These are phyloP conservation scores for Selaginella tamariscina DNA, from an alignment of 75 land plant genomes.

Conservation along the genomic window DNA sequence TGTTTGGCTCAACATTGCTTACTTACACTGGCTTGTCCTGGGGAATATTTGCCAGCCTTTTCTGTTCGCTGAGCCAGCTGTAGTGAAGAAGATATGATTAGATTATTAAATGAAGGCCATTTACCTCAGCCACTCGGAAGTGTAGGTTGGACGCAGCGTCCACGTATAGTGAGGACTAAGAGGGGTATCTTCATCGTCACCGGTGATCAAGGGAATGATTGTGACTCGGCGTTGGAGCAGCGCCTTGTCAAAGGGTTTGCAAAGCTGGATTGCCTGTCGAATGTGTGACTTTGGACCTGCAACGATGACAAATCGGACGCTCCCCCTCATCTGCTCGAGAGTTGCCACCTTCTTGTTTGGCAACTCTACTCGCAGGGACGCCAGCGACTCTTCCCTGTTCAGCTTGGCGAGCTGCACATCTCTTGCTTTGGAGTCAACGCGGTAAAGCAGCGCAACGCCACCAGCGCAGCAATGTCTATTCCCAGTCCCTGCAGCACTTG, in stretches of 20 bases:
- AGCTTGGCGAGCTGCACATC: constrained; percentile 73
- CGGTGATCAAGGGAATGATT: constrained; percentile 68
- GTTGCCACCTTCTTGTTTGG: constrained; percentile 46
- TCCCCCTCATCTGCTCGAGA: constrained; percentile 55
- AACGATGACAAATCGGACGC: constrained; percentile 76
- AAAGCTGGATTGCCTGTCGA: constrained; percentile 41
- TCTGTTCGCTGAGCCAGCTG: constrained; percentile 96
- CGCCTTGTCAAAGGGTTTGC: constrained; percentile 47
- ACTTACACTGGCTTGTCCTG: constrained; percentile 82
- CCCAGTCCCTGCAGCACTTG: constrained; percentile 53
- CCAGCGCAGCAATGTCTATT: constrained; percentile 70
- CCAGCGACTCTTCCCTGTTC: constrained; percentile 79
- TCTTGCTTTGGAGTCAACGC: constrained; percentile 51
- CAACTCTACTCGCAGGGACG: constrained; percentile 59
- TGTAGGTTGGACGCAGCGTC: constrained; percentile 56
- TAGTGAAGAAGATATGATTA: neutral
- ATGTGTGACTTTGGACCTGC: constrained; percentile 66
- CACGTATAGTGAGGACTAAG: constrained; percentile 31
- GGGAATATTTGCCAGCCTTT: constrained; percentile 67
- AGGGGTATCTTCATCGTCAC: constrained; percentile 32
- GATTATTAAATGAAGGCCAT: neutral
- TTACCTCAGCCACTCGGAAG: constrained; percentile 74
- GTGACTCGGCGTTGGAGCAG: constrained; percentile 75
- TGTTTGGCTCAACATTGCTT: too few species aligned
- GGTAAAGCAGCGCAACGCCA: constrained; percentile 63